phyloP scores from a whole-genome alignment of 208 protist genomes.

The Acanthamoeba culbertsoni region DNA sequence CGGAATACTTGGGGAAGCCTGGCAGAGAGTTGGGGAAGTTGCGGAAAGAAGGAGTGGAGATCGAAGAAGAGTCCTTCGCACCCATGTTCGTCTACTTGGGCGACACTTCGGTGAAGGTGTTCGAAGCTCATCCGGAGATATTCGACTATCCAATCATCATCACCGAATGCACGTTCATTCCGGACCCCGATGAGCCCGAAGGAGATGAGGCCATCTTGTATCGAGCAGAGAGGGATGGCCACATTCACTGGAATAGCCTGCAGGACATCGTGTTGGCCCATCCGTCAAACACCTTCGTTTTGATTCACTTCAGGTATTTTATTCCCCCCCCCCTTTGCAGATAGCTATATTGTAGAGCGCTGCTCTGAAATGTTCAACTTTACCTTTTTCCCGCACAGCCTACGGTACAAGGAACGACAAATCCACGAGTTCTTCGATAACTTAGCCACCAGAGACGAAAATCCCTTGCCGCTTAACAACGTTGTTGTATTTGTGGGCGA shows the following conservation, averaged over 20 bases:
- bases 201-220: neutral
- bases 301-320: constrained; percentile 28
- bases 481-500: constrained; percentile 11
- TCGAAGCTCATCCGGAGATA: neutral
- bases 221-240: neutral
- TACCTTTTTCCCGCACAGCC: neutral
- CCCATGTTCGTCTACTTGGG: constrained; percentile 48
- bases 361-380: neutral
- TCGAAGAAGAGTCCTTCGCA: neutral
- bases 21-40: neutral
- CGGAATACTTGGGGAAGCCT: neutral
- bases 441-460: neutral
- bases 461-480: neutral
- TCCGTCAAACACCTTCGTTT: neutral
- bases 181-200: neutral
- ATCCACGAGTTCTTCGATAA: neutral
- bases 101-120: neutral
- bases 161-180: constrained; percentile 45
- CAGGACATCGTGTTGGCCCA: constrained; percentile 4
- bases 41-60: neutral
- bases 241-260: constrained; percentile 22
- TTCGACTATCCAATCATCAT: constrained; percentile 53
- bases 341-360: neutral
- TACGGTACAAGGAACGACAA: neutral
- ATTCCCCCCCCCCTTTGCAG: neutral